phyloP scores from a whole-genome alignment of 768 basidiomycete species.

The Kwoniella sp. region DNA sequence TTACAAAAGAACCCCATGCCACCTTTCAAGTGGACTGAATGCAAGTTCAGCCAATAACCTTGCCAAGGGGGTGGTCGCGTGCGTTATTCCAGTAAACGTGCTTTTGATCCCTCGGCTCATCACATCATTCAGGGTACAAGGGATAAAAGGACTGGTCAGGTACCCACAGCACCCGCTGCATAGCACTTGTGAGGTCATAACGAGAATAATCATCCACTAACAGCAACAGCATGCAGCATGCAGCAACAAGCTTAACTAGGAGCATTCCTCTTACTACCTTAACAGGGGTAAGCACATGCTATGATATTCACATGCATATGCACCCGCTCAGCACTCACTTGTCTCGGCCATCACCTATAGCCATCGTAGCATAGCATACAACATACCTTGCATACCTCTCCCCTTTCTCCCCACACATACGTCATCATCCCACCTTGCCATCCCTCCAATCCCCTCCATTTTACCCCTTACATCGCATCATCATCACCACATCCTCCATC shows the following conservation, averaged over 20 bases:
- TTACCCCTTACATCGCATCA: neutral
- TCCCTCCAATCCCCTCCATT: neutral
- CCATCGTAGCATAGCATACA: too few species aligned
- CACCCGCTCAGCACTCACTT: neutral
- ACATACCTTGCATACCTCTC: too few species aligned
- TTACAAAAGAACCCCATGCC: too few species aligned
- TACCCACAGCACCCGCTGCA: neutral
- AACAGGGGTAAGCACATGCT: too few species aligned
- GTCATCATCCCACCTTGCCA: neutral
- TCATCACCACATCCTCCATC: neutral
- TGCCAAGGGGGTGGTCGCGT: too few species aligned
- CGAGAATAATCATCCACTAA: neutral
- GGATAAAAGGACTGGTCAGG: neutral
- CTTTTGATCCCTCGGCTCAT: neutral
- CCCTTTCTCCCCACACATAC: neutral
- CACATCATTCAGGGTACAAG: neutral
- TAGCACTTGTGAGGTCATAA: neutral
- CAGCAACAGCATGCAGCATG: neutral
- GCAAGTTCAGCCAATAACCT: too few species aligned
- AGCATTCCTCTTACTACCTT: too few species aligned
- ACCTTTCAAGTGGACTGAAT: too few species aligned
- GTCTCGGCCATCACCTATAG: neutral
- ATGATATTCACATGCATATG: too few species aligned
- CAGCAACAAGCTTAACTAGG: neutral
- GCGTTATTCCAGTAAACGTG: slow-evolving; percentile 1